Percentiles rank a stretch among this genome's conserved stretches.
These are phyloP conservation scores for Mycogone perniciosa DNA, from an alignment of 2,329 filamentous ascomycete genomes.

Conservation along the genomic window DNA sequence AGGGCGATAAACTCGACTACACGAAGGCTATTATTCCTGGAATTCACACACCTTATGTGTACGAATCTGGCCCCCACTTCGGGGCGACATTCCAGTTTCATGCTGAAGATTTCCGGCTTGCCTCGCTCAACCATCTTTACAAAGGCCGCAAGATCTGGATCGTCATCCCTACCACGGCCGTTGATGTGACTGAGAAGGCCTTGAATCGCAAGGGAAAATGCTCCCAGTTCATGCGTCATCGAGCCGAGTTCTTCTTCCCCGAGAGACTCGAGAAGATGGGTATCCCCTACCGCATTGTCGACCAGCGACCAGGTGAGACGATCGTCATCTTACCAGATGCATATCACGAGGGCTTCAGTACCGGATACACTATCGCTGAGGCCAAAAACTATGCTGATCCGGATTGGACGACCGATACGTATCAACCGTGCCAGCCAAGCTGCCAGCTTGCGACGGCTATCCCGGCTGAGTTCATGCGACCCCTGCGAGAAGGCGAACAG, in stretches of 20 bases:
- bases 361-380: slow-evolving; percentile 35
- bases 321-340: slow-evolving; percentile 35
- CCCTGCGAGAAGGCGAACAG: slow-evolving; percentile 25
- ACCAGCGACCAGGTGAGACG: slow-evolving; percentile 34
- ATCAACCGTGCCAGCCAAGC: slow-evolving; percentile 28
- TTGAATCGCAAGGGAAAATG: slow-evolving; percentile 28
- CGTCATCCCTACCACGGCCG: slow-evolving; percentile 30
- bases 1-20: slow-evolving; percentile 30
- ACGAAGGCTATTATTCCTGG: slow-evolving; percentile 34
- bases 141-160: slow-evolving; percentile 36
- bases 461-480: slow-evolving; percentile 28
- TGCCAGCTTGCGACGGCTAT: slow-evolving; percentile 32
- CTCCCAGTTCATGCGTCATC: slow-evolving; percentile 36
- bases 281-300: slow-evolving; percentile 32
- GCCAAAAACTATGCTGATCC: slow-evolving; percentile 35
- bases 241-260: slow-evolving; percentile 36
- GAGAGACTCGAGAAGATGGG: slow-evolving; percentile 33
- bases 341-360: slow-evolving; percentile 36
- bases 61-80: slow-evolving; percentile 33
- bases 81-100: slow-evolving; percentile 36
- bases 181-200: slow-evolving; percentile 29
- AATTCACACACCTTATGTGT: slow-evolving; percentile 36
- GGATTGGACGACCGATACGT: slow-evolving; percentile 29
- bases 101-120: slow-evolving; percentile 34
- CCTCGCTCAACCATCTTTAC: slow-evolving; percentile 35